Evolutionary conservation across 140 eudicot species (phyloP).

Genomic region (Ambrosia hybrid): DNA sequence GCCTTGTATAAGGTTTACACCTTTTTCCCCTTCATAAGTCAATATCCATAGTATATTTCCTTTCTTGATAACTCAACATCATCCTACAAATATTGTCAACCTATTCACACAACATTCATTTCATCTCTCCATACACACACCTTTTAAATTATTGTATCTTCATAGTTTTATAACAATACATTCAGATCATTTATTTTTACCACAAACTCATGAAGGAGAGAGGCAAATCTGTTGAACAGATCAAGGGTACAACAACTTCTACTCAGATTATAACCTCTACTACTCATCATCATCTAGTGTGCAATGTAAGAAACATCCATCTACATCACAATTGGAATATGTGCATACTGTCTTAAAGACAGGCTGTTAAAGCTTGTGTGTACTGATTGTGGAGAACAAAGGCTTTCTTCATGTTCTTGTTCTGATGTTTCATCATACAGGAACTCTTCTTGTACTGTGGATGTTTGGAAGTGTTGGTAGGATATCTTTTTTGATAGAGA

Average conservation of each 20-base stretch:
- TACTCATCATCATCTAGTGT: conserved; percentile 46
- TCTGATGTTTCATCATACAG: conserved; percentile 70
- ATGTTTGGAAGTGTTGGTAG: conserved; percentile 71
- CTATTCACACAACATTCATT: conserved; percentile 34
- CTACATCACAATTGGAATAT: conserved; percentile 67
- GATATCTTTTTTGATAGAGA: conserved; percentile 79
- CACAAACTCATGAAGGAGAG: conserved; percentile 52
- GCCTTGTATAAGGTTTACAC: conserved; percentile 28
- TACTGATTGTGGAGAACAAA: conserved; percentile 81
- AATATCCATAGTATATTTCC: conserved; percentile 33
- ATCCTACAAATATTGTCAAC: conserved; percentile 40
- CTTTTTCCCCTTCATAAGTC: conserved; percentile 31
- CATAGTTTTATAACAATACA: too few relatives aligned
- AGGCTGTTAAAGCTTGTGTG: conserved; percentile 69
- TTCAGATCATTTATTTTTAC: too few relatives aligned
- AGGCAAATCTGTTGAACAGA: conserved; percentile 66
- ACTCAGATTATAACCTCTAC: conserved; percentile 39
- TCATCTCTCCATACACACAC: conserved; percentile 8
- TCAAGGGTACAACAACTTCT: conserved; percentile 22
- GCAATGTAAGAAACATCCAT: conserved; percentile 83
- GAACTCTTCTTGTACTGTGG: conserved; percentile 63
- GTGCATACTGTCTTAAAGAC: conserved; percentile 77
- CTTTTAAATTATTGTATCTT: too few relatives aligned
- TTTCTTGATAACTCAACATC: conserved; percentile 39
- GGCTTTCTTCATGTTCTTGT: conserved; percentile 84